phyloP scores from a whole-genome alignment of 2,329 filamentous ascomycete genomes.

The Penicillium rolfsii region DNA sequence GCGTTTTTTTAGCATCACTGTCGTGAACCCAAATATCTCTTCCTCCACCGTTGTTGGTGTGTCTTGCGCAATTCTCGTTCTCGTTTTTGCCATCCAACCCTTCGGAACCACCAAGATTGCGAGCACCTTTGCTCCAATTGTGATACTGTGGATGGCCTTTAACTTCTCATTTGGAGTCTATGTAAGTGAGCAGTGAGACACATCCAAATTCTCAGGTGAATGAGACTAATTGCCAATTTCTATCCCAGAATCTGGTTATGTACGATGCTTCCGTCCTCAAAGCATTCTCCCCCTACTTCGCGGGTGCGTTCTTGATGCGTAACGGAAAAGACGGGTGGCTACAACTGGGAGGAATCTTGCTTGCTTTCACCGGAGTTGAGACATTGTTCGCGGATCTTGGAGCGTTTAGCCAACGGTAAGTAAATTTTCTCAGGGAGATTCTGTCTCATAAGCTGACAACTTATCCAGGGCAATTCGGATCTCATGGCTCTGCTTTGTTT shows the following conservation, averaged over 20 bases:
- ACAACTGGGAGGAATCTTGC: conserved; percentile 64
- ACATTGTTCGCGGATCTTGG: conserved; percentile 78
- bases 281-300: conserved; percentile 56
- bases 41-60: conserved; percentile 54
- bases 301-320: conserved; percentile 54
- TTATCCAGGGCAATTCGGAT: conserved; percentile 65
- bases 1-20: conserved; percentile 31
- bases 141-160: conserved; percentile 60
- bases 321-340: conserved; percentile 57
- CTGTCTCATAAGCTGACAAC: not conserved
- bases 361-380: conserved; percentile 78
- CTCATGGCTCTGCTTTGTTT: conserved; percentile 70
- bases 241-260: conserved; percentile 45
- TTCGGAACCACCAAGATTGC: conserved; percentile 57
- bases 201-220: not conserved
- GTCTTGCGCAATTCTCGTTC: conserved; percentile 57
- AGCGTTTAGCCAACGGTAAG: conserved; percentile 63
- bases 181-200: conserved; percentile 28
- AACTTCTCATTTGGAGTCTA: conserved; percentile 59
- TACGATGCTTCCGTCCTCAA: conserved; percentile 56
- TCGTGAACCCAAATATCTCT: conserved; percentile 52
- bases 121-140: conserved; percentile 56
- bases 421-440: not conserved
- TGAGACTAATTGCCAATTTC: not conserved
- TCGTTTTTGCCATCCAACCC: conserved; percentile 59